phyloP scores from a whole-genome alignment of 2,329 filamentous ascomycete species.

The Aspergillus latus region DNA sequence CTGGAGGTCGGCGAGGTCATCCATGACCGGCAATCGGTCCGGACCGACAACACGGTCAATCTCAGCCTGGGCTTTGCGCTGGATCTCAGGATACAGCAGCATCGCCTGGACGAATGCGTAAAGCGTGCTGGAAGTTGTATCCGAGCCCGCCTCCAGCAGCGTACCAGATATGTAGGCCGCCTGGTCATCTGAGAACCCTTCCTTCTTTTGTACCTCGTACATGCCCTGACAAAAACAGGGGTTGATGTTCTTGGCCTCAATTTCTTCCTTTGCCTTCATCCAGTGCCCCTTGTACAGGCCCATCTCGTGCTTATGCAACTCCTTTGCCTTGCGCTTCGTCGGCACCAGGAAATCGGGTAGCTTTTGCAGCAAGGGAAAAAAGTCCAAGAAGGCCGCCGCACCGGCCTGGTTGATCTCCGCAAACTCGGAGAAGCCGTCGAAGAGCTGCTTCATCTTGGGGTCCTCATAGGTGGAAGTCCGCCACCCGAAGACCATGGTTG shows the following conservation, averaged over 20 bases:
- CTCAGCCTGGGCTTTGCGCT: constrained; percentile 27
- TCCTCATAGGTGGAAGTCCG: constrained; percentile 45
- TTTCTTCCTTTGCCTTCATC: constrained; percentile 41
- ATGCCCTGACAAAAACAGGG: constrained; percentile 31
- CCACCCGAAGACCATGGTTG: constrained; percentile 53
- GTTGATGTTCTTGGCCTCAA: constrained; percentile 29
- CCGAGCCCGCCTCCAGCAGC: constrained; percentile 48
- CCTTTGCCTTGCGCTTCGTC: constrained; percentile 39
- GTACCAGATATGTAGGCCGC: constrained; percentile 35
- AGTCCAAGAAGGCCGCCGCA: constrained; percentile 47
- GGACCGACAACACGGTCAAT: constrained; percentile 53
- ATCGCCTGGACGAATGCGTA: constrained; percentile 52
- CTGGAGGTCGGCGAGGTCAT: constrained; percentile 24
- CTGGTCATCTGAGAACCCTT: constrained; percentile 34
- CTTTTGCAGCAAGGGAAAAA: constrained; percentile 47
- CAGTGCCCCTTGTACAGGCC: constrained; percentile 45
- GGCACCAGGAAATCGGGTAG: constrained; percentile 47
- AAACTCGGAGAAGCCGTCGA: constrained; percentile 40
- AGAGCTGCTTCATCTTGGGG: constrained; percentile 45
- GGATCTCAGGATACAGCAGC: constrained; percentile 47
- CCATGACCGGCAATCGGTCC: constrained; percentile 49
- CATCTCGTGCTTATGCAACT: constrained; percentile 47
- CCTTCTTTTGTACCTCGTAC: constrained; percentile 31
- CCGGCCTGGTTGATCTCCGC: constrained; percentile 44
- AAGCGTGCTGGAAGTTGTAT: constrained; percentile 52